A percentile compares a stretch with the other conserved stretches of the same genome.
These are phyloP conservation scores for Populus euphratica DNA, from an alignment of 345 rosid species.

Conservation along the genomic window DNA sequence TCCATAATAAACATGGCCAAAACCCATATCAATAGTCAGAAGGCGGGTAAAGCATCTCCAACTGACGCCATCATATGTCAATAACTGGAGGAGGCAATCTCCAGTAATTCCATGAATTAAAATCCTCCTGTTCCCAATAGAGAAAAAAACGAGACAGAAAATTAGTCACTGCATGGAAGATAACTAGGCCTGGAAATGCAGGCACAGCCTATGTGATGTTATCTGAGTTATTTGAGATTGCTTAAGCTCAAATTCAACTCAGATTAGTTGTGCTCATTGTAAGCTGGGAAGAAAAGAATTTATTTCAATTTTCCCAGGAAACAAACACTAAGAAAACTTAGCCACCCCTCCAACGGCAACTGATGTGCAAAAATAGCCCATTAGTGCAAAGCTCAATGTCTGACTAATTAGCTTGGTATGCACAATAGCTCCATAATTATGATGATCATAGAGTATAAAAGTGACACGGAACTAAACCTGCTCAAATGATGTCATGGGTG, in stretches of 20 bases:
- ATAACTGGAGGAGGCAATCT: slow-evolving; percentile 60
- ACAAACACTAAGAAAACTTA: too few relatives aligned
- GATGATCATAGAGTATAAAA: neutral
- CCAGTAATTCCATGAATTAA: slow-evolving; percentile 92
- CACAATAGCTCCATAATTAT: neutral
- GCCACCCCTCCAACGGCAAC: too few relatives aligned
- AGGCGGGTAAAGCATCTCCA: neutral
- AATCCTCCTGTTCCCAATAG: slow-evolving; percentile 63
- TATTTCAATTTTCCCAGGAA: too few relatives aligned
- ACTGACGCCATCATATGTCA: slow-evolving; percentile 33
- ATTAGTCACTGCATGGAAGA: slow-evolving; percentile 1
- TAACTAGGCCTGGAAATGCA: neutral
- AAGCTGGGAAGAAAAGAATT: too few relatives aligned
- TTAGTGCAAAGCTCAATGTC: too few relatives aligned
- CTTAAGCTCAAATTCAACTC: neutral
- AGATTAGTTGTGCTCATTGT: too few relatives aligned
- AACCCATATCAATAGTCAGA: neutral
- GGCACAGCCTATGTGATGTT: neutral
- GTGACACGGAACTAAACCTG: slow-evolving; percentile 42
- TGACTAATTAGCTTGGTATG: too few relatives aligned
- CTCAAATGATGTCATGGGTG: slow-evolving; percentile 53
- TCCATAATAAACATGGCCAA: neutral
- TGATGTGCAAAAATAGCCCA: too few relatives aligned
- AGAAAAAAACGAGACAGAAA: slow-evolving; percentile 3
- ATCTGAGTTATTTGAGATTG: neutral